Percentiles rank a stretch among this genome's conserved stretches.
These are phyloP conservation scores for Rhizophagus sp. DNA, from an alignment of 192 early-diverging fungal species.

Conservation along the genomic window DNA sequence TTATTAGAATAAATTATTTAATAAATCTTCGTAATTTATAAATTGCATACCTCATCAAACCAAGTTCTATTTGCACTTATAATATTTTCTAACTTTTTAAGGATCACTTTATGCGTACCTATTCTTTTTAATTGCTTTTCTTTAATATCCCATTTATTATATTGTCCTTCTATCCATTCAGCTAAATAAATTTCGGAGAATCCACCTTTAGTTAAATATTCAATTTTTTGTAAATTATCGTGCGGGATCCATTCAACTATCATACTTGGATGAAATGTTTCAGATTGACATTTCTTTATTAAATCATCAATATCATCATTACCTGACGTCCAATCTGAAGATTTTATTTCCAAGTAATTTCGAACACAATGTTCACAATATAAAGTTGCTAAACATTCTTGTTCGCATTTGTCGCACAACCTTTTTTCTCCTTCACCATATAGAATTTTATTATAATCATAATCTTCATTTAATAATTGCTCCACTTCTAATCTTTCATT, in stretches of 20 bases:
- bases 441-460: not conserved
- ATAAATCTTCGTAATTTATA: not conserved
- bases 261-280: not conserved
- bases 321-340: not conserved
- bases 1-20: not conserved
- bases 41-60: not conserved
- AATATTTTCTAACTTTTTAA: not conserved
- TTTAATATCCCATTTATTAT: not conserved
- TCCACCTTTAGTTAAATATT: not conserved
- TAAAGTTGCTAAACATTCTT: not conserved
- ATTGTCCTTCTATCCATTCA: not conserved
- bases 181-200: not conserved
- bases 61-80: not conserved
- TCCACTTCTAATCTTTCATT: not conserved
- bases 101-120: not conserved
- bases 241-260: not conserved
- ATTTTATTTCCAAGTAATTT: not conserved
- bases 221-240: not conserved
- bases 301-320: not conserved
- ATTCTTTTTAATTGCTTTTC: not conserved
- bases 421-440: not conserved
- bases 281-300: not conserved
- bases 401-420: not conserved
- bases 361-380: not conserved
- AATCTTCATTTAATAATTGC: not conserved